phyloP scores from a whole-genome alignment of 345 rosid species.

The Dipteronia sinensis region DNA sequence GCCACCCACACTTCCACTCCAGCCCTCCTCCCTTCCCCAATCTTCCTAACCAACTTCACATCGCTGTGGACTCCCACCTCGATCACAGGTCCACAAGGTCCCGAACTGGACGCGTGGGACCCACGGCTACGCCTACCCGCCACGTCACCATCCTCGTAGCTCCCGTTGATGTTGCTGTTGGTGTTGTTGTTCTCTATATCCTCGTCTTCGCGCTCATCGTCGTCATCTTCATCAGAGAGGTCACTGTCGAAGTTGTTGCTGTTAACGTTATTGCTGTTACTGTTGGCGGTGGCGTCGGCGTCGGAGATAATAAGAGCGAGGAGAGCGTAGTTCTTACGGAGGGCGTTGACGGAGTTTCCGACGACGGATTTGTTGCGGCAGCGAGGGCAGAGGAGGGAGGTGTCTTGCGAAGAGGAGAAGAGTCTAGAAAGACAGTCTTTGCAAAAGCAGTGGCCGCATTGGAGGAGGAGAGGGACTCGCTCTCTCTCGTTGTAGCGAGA shows the following conservation, averaged over 20 bases:
- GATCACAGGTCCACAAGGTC: conserved; percentile 69
- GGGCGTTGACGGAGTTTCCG: conserved; percentile 87
- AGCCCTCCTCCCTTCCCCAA: conserved; percentile 65
- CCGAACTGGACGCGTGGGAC: conserved; percentile 64
- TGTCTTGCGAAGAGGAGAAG: conserved; percentile 87
- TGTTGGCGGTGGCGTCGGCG: conserved; percentile 24
- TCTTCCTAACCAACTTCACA: conserved; percentile 56
- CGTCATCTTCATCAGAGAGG: conserved; percentile 72
- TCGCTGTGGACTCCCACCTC: conserved; percentile 78
- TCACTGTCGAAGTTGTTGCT: conserved; percentile 60
- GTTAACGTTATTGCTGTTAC: neutral
- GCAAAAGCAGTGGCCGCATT: conserved; percentile 98
- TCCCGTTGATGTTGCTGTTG: neutral
- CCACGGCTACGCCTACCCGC: conserved; percentile 47
- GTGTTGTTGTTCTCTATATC: conserved; percentile 1
- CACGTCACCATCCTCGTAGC: conserved; percentile 31
- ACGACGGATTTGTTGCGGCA: conserved; percentile 90
- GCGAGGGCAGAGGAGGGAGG: conserved; percentile 78
- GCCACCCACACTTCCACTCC: conserved; percentile 87
- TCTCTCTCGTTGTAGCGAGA: conserved; percentile 89
- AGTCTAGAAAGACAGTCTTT: conserved; percentile 79
- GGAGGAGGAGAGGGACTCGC: conserved; percentile 82
- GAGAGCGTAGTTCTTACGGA: conserved; percentile 84
- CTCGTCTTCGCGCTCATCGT: conserved; percentile 26
- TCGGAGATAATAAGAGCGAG: conserved; percentile 68